Percentiles rank a stretch among this genome's conserved stretches.
phyloP scores from a whole-genome alignment of 495 filamentous ascomycete species.

The Trichoderma asperelloides region DNA sequence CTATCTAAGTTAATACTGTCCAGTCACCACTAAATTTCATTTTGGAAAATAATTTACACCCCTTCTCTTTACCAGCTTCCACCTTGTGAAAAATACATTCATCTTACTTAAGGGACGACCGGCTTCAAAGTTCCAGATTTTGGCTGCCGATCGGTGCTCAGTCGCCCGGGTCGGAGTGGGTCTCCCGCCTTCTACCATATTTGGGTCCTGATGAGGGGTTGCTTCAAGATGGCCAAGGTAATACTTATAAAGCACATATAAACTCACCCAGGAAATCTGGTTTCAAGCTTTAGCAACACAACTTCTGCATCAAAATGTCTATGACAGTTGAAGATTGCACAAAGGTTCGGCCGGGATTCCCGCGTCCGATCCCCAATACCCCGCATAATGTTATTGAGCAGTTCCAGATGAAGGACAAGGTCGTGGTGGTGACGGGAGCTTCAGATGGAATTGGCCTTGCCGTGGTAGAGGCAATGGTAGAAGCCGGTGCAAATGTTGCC shows the following conservation, averaged over 20 bases:
- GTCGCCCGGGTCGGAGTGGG: background rate
- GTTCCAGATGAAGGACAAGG: constrained; percentile 30
- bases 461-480: constrained; percentile 22
- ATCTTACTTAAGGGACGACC: no score
- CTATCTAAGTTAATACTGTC: no score
- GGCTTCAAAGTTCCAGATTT: background rate
- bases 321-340: constrained; percentile 35
- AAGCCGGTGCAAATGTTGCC: constrained; percentile 28
- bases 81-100: no score
- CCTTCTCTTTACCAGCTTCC: no score
- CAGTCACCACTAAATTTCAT: no score
- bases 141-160: background rate
- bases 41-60: no score
- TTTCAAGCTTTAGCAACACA: no score
- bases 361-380: constrained; percentile 28
- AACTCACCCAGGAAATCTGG: background rate
- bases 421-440: constrained; percentile 33
- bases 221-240: background rate
- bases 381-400: constrained; percentile 16
- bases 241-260: background rate
- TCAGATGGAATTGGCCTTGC: constrained; percentile 31
- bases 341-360: constrained; percentile 28
- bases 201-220: background rate
- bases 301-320: constrained; percentile 27
- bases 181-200: background rate